These are phyloP conservation scores for Guadua angustifolia DNA, from an alignment of 176 grass and related monocot species.

Conservation along the genomic window DNA sequence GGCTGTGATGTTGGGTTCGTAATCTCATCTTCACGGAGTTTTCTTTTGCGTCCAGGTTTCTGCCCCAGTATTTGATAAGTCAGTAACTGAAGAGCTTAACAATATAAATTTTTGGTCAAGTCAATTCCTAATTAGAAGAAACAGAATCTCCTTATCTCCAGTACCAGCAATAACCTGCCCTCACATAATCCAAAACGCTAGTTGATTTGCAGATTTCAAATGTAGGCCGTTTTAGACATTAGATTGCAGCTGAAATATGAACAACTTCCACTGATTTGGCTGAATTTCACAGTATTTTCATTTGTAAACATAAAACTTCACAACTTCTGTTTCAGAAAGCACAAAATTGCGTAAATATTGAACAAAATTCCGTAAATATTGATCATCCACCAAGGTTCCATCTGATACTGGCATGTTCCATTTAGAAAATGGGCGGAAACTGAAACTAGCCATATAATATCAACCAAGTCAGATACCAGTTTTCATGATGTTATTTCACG, in stretches of 20 bases:
- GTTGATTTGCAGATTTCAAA: slow-evolving; percentile 7
- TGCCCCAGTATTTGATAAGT: slow-evolving; percentile 39
- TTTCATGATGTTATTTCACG: not conserved
- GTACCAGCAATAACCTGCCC: not conserved
- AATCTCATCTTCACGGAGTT: slow-evolving; percentile 75
- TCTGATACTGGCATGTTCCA: not conserved
- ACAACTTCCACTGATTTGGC: not conserved
- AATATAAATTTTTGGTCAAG: not conserved
- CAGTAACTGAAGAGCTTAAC: not conserved
- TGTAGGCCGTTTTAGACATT: slow-evolving; percentile 9
- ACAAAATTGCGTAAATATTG: not conserved
- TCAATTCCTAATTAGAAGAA: slow-evolving; percentile 17
- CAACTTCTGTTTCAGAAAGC: not conserved
- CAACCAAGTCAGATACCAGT: not conserved
- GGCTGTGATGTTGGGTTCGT: slow-evolving; percentile 53
- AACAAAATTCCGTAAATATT: not conserved
- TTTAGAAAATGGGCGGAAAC: not conserved
- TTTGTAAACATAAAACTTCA: not conserved
- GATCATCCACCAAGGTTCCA: not conserved
- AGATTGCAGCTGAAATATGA: not conserved
- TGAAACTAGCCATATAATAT: not conserved
- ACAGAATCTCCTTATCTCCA: not conserved
- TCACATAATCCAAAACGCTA: not conserved
- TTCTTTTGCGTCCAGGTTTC: slow-evolving; percentile 90
- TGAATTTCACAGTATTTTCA: not conserved